Base-by-base conservation (phyloP, 2,329 filamentous ascomycete species). In the Nemania sp. region DNA sequence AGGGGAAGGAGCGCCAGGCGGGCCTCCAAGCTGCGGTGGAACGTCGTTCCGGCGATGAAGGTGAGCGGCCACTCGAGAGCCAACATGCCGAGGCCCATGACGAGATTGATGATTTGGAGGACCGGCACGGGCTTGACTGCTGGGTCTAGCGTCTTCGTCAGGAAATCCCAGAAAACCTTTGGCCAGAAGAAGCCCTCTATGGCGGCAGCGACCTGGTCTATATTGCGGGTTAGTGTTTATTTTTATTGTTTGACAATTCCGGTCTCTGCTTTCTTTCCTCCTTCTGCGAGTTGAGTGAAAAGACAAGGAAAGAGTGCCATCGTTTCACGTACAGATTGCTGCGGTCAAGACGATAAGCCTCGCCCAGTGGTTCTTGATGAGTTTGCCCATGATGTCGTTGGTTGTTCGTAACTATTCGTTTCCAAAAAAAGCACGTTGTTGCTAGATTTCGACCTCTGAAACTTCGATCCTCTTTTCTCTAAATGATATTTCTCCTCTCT, bases 281-380 rank as follows among this genome's bases (percentile, higher is more conserved):
- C 12, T 17, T 20, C 12, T 20, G 11, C 12, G 17, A 29, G 29
- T 53, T 12, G 11, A n/a, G 49, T n/a, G n/a, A 32, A 29, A 4
- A 29, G 25, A 29, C 3, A 29, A 7, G 25, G 3, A 6, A 7
- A 20, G 32, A 13, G n/a, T 12, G 51, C 55, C 10, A n/a, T 25
- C 37, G 40, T 50, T 53, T 32, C 55, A 75, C 79, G 35, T 77
- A 81, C 79, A 81, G 59, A 70, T 69, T 70, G 91, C 89, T 39
- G 95, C 92, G 29, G 91, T 91, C 74, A 99, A 81, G 77, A 96
- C 85, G 73, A 99, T 95, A 72, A 99, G 88, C 63, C 95, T 90
- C 69, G 92, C 95, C 92, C 92, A 97, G 82, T 99, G 95, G 81
- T 98, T 98, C 85, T 99, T 99, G 81, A 99, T 98, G 74, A 99